Conservation (phyloP, 2,329 filamentous ascomycete species). For the Amesomyces nigricolor region DNA sequence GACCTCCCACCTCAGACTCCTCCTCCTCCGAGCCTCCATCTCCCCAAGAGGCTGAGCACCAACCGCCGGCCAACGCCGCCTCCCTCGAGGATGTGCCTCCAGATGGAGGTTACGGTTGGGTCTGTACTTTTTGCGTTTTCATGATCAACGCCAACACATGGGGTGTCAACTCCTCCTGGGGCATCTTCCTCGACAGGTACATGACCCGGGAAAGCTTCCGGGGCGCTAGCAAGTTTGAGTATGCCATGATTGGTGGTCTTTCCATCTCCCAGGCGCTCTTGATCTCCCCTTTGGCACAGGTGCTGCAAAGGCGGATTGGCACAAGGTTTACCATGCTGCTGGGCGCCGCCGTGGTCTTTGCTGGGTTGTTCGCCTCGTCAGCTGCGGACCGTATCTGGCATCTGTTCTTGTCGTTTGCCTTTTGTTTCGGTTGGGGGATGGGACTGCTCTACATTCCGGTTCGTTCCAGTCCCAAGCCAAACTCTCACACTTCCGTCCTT, state of each 20-base stretch:
- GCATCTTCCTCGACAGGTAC: conserved; percentile 54
- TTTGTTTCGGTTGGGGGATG: conserved; percentile 56
- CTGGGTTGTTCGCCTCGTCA: conserved; percentile 47
- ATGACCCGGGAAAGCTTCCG: conserved; percentile 46
- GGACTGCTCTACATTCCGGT: conserved; percentile 38
- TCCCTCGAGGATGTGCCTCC: conserved; percentile 33
- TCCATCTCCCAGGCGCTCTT: conserved; percentile 42
- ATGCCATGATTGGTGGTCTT: conserved; percentile 55
- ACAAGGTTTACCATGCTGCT: conserved; percentile 40
- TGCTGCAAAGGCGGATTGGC: conserved; percentile 30
- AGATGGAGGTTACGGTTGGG: conserved; percentile 55
- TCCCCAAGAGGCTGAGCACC: not conserved
- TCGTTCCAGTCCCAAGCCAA: not conserved
- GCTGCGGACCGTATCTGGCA: conserved; percentile 53
- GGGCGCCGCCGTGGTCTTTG: conserved; percentile 46
- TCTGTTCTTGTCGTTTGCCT: conserved; percentile 53
- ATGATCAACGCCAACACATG: conserved; percentile 36
- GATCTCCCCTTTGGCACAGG: conserved; percentile 36
- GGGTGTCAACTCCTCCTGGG: conserved; percentile 42
- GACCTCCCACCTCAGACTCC: not conserved
- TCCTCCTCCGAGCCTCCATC: not conserved
- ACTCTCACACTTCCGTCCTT: not conserved
- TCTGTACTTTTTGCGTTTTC: conserved; percentile 35
- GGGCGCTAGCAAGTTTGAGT: conserved; percentile 47
- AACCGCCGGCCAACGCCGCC: not conserved